Conservation (phyloP, 805 yeast genomes). For the Ogataea pilisensis region DNA sequence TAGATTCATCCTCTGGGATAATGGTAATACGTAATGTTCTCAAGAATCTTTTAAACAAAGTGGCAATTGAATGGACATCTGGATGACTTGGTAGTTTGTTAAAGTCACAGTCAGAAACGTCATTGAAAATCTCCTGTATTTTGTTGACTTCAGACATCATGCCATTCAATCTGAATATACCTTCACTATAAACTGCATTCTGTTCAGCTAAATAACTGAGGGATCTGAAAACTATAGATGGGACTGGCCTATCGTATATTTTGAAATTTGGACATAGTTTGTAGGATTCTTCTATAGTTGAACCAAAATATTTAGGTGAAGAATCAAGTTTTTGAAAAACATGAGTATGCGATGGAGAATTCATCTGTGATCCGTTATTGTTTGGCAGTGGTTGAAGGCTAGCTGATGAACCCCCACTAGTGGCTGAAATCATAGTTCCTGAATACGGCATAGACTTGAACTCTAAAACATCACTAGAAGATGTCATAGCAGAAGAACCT, state of each 20-base stretch:
- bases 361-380: background rate
- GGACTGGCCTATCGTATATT: constrained; percentile 45
- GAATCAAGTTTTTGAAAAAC: constrained; percentile 21
- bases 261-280: constrained; percentile 45
- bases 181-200: constrained; percentile 81
- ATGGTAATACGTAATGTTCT: constrained; percentile 75
- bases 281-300: constrained; percentile 50
- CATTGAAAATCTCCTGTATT: constrained; percentile 67
- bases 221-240: constrained; percentile 76
- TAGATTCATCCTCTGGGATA: constrained; percentile 44
- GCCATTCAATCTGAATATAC: constrained; percentile 87
- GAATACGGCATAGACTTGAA: constrained; percentile 33
- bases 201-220: constrained; percentile 59
- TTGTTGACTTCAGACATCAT: constrained; percentile 71
- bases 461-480: constrained; percentile 21
- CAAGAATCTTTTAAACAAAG: constrained; percentile 75
- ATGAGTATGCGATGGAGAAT: constrained; percentile 5
- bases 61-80: constrained; percentile 85
- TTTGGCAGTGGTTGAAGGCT: background rate
- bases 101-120: constrained; percentile 64
- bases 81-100: constrained; percentile 41
- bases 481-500: constrained; percentile 5
- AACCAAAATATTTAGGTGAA: constrained; percentile 51
- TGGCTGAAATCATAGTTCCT: constrained; percentile 13
- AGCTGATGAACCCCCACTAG: background rate